phyloP scores from a whole-genome alignment of 805 yeast species.

The Lachancea nothofagi region DNA sequence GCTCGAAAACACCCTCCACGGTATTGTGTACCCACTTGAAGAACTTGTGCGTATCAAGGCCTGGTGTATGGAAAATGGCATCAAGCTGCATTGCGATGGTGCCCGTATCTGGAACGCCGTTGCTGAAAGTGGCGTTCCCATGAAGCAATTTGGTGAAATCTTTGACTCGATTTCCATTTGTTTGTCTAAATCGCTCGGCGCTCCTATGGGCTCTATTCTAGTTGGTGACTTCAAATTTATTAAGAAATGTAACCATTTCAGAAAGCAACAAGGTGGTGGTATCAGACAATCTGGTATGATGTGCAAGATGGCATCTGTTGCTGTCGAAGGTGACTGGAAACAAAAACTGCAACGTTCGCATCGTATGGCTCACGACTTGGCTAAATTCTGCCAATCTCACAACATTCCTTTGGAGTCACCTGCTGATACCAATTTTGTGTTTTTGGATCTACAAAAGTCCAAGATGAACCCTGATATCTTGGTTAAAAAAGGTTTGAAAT shows the following conservation, averaged over 20 bases:
- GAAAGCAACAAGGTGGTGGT: conserved; percentile 92
- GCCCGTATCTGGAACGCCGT: conserved; percentile 95
- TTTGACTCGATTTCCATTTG: conserved; percentile 91
- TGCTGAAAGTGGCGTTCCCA: conserved; percentile 55
- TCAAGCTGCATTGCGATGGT: conserved; percentile 81
- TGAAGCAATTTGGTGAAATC: conserved; percentile 63
- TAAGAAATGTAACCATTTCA: conserved; percentile 72
- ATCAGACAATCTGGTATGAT: conserved; percentile 83
- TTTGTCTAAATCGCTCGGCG: conserved; percentile 84
- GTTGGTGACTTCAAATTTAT: conserved; percentile 62
- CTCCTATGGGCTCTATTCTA: conserved; percentile 85
- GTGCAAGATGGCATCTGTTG: conserved; percentile 72
- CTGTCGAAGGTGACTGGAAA: conserved; percentile 67
- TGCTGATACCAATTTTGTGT: conserved; percentile 78
- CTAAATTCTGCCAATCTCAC: conserved; percentile 44
- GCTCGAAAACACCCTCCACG: conserved; percentile 84
- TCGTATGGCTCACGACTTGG: conserved; percentile 45
- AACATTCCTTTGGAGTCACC: conserved; percentile 66
- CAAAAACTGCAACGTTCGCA: conserved; percentile 46
- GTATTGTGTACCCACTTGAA: conserved; percentile 71
- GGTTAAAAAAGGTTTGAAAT: conserved; percentile 49
- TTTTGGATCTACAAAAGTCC: conserved; percentile 52
- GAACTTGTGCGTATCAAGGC: conserved; percentile 66
- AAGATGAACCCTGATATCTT: conserved; percentile 53
- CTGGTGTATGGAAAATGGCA: conserved; percentile 57